Percentiles rank a stretch among this genome's conserved stretches.
Conservation (phyloP, 768 basidiomycete genomes). For the Zangia roseola region DNA sequence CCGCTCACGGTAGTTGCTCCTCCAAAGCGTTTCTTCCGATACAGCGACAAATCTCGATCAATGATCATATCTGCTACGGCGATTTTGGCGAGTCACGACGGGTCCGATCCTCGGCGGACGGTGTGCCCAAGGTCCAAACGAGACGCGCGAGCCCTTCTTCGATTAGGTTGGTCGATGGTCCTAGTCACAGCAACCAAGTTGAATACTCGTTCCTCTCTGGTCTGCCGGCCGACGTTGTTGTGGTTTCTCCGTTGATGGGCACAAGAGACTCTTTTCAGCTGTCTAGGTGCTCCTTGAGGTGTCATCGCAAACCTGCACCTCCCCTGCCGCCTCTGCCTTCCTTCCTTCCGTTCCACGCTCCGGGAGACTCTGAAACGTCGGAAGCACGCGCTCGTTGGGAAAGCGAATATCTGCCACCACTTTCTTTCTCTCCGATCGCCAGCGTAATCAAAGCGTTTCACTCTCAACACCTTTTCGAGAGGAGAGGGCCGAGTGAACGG, state of each 20-base stretch:
- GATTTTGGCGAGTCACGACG: slow-evolving; percentile 7
- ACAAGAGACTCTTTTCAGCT: slow-evolving; percentile 32
- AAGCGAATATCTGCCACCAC: slow-evolving; percentile 12
- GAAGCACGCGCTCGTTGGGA: background rate
- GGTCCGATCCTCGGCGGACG: background rate
- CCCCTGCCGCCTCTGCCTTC: slow-evolving; percentile 23
- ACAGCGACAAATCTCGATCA: slow-evolving; percentile 1
- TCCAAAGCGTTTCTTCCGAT: background rate
- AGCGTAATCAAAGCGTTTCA: slow-evolving; percentile 6
- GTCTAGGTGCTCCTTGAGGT: slow-evolving; percentile 12
- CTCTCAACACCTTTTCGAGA: background rate
- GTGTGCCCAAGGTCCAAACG: background rate
- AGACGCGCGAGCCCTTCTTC: slow-evolving; percentile 22
- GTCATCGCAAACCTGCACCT: slow-evolving; percentile 14
- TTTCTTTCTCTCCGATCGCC: slow-evolving; percentile 21
- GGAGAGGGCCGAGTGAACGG: background rate
- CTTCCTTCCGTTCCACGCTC: slow-evolving; percentile 9
- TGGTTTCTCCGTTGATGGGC: slow-evolving; percentile 22
- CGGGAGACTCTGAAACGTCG: background rate
- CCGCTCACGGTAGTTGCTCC: background rate
- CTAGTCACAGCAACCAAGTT: slow-evolving; percentile 11
- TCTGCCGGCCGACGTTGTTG: slow-evolving; percentile 15
- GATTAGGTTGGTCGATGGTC: slow-evolving; percentile 24
- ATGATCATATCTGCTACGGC: background rate
- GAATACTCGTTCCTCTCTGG: slow-evolving; percentile 26